A percentile compares a stretch with the other conserved stretches of the same genome.
These are phyloP conservation scores for Mrakia gelida DNA, from an alignment of 768 basidiomycete genomes.

Conservation along the genomic window DNA sequence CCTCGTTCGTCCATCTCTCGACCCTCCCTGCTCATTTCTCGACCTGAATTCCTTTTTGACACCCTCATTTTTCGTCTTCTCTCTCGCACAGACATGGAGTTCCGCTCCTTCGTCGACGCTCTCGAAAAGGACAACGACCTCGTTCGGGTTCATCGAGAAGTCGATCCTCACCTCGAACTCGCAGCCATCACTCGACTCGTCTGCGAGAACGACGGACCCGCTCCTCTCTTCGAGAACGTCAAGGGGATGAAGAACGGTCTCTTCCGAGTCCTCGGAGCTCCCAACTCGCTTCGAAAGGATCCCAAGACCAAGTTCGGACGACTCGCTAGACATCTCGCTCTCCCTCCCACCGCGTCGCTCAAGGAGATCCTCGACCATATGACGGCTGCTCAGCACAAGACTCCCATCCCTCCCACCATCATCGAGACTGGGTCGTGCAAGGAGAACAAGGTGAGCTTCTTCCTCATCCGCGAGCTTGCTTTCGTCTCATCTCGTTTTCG, in stretches of 20 bases:
- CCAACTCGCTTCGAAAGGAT: slow-evolving; percentile 24
- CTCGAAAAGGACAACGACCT: slow-evolving; percentile 24
- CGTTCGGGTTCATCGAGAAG: slow-evolving; percentile 13
- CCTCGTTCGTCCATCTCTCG: slow-evolving; percentile 14
- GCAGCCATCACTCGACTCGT: slow-evolving; percentile 25
- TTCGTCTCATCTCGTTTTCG: background rate
- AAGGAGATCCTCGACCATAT: slow-evolving; percentile 25
- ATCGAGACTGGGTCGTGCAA: slow-evolving; percentile 22
- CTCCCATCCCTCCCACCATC: slow-evolving; percentile 22
- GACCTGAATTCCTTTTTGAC: background rate
- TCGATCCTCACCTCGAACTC: slow-evolving; percentile 24
- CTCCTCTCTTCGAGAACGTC: slow-evolving; percentile 27
- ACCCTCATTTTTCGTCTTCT: too few relatives aligned
- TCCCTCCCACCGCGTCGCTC: slow-evolving; percentile 6
- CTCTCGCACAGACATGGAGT: slow-evolving; percentile 11
- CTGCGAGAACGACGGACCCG: slow-evolving; percentile 22
- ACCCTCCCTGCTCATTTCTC: background rate
- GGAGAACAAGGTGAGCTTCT: slow-evolving; percentile 21
- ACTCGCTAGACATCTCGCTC: slow-evolving; percentile 24
- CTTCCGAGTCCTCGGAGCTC: slow-evolving; percentile 24
- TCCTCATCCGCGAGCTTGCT: background rate
- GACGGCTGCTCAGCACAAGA: slow-evolving; percentile 6
- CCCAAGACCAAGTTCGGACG: slow-evolving; percentile 12
- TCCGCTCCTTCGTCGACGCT: slow-evolving; percentile 22
- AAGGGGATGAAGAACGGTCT: slow-evolving; percentile 22